A percentile compares a stretch with the other conserved stretches of the same genome.
phyloP scores from a whole-genome alignment of 2,329 filamentous ascomycete genomes.

The Massarina eburnea region DNA sequence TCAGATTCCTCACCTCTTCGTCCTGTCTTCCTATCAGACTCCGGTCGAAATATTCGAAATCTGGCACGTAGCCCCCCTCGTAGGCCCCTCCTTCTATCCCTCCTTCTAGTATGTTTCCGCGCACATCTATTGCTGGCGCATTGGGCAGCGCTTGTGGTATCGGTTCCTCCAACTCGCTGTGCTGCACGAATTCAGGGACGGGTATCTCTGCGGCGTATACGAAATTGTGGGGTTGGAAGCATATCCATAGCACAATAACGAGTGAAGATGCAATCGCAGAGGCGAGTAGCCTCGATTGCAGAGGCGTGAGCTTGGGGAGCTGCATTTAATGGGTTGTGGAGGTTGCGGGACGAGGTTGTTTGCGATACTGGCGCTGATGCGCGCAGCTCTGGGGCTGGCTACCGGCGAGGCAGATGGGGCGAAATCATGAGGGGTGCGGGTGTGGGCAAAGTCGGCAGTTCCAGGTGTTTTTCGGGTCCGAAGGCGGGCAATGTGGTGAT shows the following conservation, averaged over 20 bases:
- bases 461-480: neutral
- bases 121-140: slow-evolving; percentile 43
- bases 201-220: slow-evolving; percentile 63
- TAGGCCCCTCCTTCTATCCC: slow-evolving; percentile 24
- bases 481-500: neutral
- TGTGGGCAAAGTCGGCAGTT: neutral
- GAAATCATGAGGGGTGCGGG: slow-evolving; percentile 2
- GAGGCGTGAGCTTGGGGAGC: slow-evolving; percentile 60
- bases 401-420: neutral
- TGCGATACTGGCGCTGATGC: slow-evolving; percentile 8
- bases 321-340: slow-evolving; percentile 30
- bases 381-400: slow-evolving; percentile 9
- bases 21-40: slow-evolving; percentile 64
- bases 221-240: slow-evolving; percentile 56
- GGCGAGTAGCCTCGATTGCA: slow-evolving; percentile 72
- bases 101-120: slow-evolving; percentile 30
- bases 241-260: slow-evolving; percentile 62
- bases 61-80: slow-evolving; percentile 56
- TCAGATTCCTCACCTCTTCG: slow-evolving; percentile 52
- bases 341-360: slow-evolving; percentile 7
- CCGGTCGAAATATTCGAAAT: slow-evolving; percentile 63
- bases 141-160: slow-evolving; percentile 49
- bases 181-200: slow-evolving; percentile 11
- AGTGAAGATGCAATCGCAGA: slow-evolving; percentile 64
- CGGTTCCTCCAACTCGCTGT: slow-evolving; percentile 16